Evolutionary conservation across 768 basidiomycete genomes (phyloP), one percentile per base, ranked within the genome.

Genomic region (Kwoniella bestiolae): DNA sequence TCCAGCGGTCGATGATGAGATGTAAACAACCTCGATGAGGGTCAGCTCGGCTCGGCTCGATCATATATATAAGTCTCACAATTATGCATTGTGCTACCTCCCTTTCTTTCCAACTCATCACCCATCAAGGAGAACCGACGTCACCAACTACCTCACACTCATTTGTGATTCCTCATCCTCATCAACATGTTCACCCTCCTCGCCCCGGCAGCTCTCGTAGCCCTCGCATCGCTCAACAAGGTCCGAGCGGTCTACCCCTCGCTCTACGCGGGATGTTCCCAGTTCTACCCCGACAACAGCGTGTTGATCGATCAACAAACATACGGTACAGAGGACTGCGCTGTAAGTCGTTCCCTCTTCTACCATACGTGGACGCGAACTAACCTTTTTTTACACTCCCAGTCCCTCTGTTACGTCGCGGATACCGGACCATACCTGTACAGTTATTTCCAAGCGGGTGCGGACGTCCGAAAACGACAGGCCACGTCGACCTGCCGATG

Each of bases 151-250:
- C 38, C 12, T 14, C 18, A 41, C 38, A 41, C 38, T 41, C 38
- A 41, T 41, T 41, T 41, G 18, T 8, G 18, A 41, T 18, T 14
- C 38, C 12, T 34, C 52, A 50, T 28, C 21, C 52, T 31, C 12
- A 34, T 29, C 52, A 32, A 31, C 28, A 53, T 53, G 52, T 53
- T 32, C 52, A 53, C 28, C 14, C 16, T 25, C 31, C 52, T 53
- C 31, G 52, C 52, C n/a, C 52, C 52, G 5, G 18, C 34, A 9
- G 52, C 52, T 5, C 52, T 53, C 18, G 31, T 34, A 9, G 52
- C 52, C 18, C 52, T 53, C n/a, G 52, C 31, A 1, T 34, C 14
- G 5, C 28, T 53, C 31, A n/a, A 34, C 11, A 16, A 9, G 3
- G 28, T 34, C 8, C 31, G 25, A 32, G 52, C 52, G 2, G 52